Percentiles rank a stretch among this genome's conserved stretches.
These are phyloP conservation scores for Barnettozyma populi DNA, from an alignment of 805 yeast genomes.

Conservation along the genomic window DNA sequence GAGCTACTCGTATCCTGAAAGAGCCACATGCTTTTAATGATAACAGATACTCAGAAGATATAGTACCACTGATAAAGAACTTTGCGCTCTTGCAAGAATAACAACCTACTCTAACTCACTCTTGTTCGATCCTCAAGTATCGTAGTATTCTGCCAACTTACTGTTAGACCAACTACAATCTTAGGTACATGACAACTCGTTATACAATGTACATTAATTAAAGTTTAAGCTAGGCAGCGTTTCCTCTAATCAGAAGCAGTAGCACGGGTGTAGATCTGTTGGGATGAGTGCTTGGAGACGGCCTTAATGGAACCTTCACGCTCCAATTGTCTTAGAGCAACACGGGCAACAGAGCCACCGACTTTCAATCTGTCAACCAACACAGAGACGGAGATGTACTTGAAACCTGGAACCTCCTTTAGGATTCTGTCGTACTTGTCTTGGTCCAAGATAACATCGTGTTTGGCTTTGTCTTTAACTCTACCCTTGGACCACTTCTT, in stretches of 20 bases:
- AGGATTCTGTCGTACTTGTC: conserved; percentile 98
- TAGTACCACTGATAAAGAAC: too few species aligned
- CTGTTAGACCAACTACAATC: not conserved
- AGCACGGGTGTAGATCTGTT: conserved; percentile 90
- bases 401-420: conserved; percentile 99
- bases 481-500: conserved; percentile 99
- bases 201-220: conserved; percentile 26
- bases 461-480: conserved; percentile 99
- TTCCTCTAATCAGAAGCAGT: conserved; percentile 51
- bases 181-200: conserved; percentile 10
- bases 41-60: too few species aligned
- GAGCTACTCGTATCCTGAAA: too few species aligned
- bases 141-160: too few species aligned
- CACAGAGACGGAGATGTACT: conserved; percentile 95
- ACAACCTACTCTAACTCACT: too few species aligned
- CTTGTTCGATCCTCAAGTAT: too few species aligned
- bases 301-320: conserved; percentile 92
- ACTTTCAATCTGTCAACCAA: conserved; percentile 98
- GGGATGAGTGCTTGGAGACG: conserved; percentile 92
- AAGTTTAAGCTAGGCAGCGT: conserved; percentile 17
- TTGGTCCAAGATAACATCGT: conserved; percentile 95
- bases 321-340: conserved; percentile 94
- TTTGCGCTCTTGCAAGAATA: too few species aligned
- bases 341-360: conserved; percentile 98
- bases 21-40: too few species aligned